Evolutionary conservation across 106 monocot species (phyloP), one percentile per base, ranked within the genome.

Genomic region (Phalaenopsis equestris): DNA sequence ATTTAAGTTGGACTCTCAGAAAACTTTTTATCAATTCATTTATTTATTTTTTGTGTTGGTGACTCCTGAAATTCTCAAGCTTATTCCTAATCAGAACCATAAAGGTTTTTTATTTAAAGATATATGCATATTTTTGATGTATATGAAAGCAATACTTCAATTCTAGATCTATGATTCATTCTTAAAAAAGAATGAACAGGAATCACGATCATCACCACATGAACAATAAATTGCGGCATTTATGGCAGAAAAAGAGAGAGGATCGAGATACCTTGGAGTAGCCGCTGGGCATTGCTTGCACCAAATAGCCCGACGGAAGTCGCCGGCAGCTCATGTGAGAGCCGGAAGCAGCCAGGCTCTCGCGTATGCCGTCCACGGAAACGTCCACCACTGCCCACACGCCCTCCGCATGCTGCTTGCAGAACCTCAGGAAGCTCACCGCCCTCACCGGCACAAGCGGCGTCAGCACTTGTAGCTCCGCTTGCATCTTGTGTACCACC

Each of bases 331-430:
- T 81, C 78, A 84, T 74, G 48, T 67, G 79, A 2, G 24, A 9
- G 41, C 23, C 24, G 16, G 79, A 38, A 3, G 82, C n/a, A 0
- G 81, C 2, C 6, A 75, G 41, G 77, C 46, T 79, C 23, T 87
- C 88, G 0, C 68, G 64, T 8, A 82, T 52, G 11, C 65, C 65
- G 17, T 93, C 90, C 10, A 87, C 67, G 55, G 90, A 90, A 30
- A 93, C 87, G 38, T 93, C 93, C 8, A 89, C 90, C 1, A 93
- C 85, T 2, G 88, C 90, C 93, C 93, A 93, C 7, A 87, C 80
- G 4, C 85, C 87, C 41, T 88, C 86, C 11, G 86, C 85, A 72
- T 88, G 93, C 76, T 90, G 90, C 90, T 88, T 90, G 93, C 90
- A 88, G 82, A 84, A 90, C 47, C 93, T 77, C 15, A 93, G 87